Percentiles rank a stretch among this genome's conserved stretches.
Conservation (phyloP, 163 green algal genomes). For the Botryococcus braunii region DNA sequence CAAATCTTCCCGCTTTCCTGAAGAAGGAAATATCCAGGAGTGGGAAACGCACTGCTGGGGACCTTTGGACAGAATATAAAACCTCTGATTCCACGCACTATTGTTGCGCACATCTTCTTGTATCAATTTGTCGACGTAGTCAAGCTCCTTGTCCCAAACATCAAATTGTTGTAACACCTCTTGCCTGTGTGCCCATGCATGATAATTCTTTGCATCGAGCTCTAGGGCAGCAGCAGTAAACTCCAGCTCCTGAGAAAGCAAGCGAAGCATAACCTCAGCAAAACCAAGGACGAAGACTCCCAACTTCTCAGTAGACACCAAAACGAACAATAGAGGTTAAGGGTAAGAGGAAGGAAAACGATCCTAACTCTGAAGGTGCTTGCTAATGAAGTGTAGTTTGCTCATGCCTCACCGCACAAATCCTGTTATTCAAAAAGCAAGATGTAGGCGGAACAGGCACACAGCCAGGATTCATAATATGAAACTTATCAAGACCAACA, state of each 20-base stretch:
- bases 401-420: too few species aligned
- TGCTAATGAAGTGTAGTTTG: too few species aligned
- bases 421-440: too few species aligned
- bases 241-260: conserved; percentile 44
- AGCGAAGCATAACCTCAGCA: too few species aligned
- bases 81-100: conserved; percentile 76
- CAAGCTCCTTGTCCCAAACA: conserved; percentile 65
- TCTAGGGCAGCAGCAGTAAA: conserved; percentile 53
- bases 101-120: conserved; percentile 83
- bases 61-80: conserved; percentile 38
- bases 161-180: conserved; percentile 33
- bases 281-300: too few species aligned
- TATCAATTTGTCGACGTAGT: conserved; percentile 47
- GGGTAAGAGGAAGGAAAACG: neutral
- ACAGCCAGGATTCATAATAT: too few species aligned
- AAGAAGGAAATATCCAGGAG: too few species aligned
- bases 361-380: too few species aligned
- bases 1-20: too few species aligned
- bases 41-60: neutral
- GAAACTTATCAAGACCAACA: too few species aligned
- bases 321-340: neutral
- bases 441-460: too few species aligned
- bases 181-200: conserved; percentile 87
- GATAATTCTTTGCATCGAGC: conserved; percentile 91
- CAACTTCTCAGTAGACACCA: too few species aligned